Percentiles rank a stretch among this genome's conserved stretches.
Evolutionary conservation across 2,329 filamentous ascomycete species (phyloP).

Genomic region (Claviceps maximensis): DNA sequence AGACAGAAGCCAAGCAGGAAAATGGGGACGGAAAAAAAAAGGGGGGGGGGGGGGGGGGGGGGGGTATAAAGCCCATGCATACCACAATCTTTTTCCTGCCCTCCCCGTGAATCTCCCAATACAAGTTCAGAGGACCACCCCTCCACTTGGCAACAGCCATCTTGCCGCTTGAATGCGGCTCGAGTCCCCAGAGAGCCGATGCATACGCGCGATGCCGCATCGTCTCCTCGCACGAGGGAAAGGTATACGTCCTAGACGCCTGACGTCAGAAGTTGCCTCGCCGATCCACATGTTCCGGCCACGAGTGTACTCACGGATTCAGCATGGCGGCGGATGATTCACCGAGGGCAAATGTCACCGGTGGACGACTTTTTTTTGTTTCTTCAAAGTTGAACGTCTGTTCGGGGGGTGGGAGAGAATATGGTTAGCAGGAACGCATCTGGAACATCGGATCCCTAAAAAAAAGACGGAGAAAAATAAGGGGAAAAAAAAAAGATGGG

Average conservation of each 20-base stretch:
- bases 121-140: slow-evolving; percentile 63
- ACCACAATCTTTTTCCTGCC: slow-evolving; percentile 63
- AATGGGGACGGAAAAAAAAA: too few species aligned
- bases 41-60: too few species aligned
- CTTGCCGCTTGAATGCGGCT: slow-evolving; percentile 48
- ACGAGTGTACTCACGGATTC: neutral
- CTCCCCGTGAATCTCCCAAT: slow-evolving; percentile 68
- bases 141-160: slow-evolving; percentile 52
- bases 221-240: slow-evolving; percentile 42
- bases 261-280: neutral
- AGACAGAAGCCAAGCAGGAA: neutral
- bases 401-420: too few species aligned
- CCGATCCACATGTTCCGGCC: too few species aligned
- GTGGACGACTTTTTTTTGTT: too few species aligned
- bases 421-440: too few species aligned
- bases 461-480: too few species aligned
- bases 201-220: slow-evolving; percentile 52
- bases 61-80: too few species aligned
- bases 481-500: neutral
- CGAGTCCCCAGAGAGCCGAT: slow-evolving; percentile 54
- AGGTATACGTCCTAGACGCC: slow-evolving; percentile 5
- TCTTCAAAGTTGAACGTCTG: too few species aligned
- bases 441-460: too few species aligned
- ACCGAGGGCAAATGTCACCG: too few species aligned
- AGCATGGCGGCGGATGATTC: neutral